Evolutionary conservation across 495 filamentous ascomycete genomes (phyloP).

Genomic region (Trichocladium antarcticum): DNA sequence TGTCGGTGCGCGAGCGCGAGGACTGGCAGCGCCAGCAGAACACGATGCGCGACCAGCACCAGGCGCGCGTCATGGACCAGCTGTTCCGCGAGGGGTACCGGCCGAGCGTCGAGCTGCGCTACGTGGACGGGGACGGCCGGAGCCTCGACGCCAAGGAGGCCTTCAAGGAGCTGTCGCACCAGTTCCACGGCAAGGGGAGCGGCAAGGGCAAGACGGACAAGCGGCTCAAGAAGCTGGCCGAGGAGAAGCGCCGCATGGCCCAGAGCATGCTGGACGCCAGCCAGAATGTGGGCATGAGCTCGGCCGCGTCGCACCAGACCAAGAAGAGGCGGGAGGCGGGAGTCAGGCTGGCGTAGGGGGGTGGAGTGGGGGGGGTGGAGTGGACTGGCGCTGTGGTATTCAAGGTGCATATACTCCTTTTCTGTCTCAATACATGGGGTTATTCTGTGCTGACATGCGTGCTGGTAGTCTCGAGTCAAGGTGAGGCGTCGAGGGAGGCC

Average conservation of each 20-base stretch:
- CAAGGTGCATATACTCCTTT: constrained; percentile 9
- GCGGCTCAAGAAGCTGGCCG: constrained; percentile 88
- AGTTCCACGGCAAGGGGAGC: constrained; percentile 96
- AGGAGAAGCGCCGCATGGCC: constrained; percentile 76
- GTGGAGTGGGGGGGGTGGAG: background rate
- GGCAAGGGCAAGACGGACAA: constrained; percentile 99
- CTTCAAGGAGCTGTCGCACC: constrained; percentile 78
- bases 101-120: constrained; percentile 79
- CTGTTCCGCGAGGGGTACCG: constrained; percentile 80
- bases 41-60: constrained; percentile 68
- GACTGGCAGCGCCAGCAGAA: constrained; percentile 81
- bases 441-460: constrained; percentile 4
- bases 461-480: constrained; percentile 4
- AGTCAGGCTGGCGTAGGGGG: constrained; percentile 59
- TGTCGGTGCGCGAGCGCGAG: constrained; percentile 85
- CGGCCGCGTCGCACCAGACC: constrained; percentile 59
- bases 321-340: constrained; percentile 84
- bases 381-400: background rate
- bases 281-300: constrained; percentile 72
- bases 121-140: constrained; percentile 78
- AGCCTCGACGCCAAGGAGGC: constrained; percentile 87
- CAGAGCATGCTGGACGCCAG: constrained; percentile 73
- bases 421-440: constrained; percentile 1
- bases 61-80: constrained; percentile 67
- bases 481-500: constrained; percentile 6